A percentile compares a stretch with the other conserved stretches of the same genome.
Conservation (phyloP, 352 stramenopile genomes). For the Pythium coloratum region DNA sequence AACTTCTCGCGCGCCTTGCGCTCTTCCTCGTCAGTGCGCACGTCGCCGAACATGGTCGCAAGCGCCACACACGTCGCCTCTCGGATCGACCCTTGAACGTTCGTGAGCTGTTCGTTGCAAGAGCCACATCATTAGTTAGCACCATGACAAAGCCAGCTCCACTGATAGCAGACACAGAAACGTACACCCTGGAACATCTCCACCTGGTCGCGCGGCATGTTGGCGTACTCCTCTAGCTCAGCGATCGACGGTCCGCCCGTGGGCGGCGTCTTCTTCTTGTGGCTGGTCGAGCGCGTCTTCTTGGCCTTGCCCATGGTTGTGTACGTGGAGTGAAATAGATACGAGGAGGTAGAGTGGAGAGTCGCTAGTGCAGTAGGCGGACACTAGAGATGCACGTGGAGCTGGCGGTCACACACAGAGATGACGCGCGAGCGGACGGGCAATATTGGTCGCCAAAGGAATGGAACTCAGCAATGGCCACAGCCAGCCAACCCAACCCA, state of each 20-base stretch:
- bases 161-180: not conserved
- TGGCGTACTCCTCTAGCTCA: conserved; percentile 56
- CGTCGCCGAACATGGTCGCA: conserved; percentile 80
- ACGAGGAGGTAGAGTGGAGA: conserved; percentile 1
- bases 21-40: conserved; percentile 59
- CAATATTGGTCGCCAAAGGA: not conserved
- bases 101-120: conserved; percentile 42
- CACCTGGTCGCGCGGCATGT: conserved; percentile 52
- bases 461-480: not conserved
- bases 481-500: conserved; percentile 33
- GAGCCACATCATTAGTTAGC: not conserved
- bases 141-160: not conserved
- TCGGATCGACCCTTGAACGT: conserved; percentile 77
- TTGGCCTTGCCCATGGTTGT: conserved; percentile 83
- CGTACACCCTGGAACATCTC: conserved; percentile 68
- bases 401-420: not conserved
- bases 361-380: not conserved
- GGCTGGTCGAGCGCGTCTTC: conserved; percentile 80
- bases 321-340: conserved; percentile 1
- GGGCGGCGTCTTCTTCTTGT: conserved; percentile 77
- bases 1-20: conserved; percentile 60
- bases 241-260: conserved; percentile 54
- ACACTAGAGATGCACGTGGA: not conserved
- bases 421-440: not conserved
- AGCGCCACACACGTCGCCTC: conserved; percentile 86